These are phyloP conservation scores for Fusarium torreyae DNA, from an alignment of 2,329 filamentous ascomycete genomes.

Conservation along the genomic window DNA sequence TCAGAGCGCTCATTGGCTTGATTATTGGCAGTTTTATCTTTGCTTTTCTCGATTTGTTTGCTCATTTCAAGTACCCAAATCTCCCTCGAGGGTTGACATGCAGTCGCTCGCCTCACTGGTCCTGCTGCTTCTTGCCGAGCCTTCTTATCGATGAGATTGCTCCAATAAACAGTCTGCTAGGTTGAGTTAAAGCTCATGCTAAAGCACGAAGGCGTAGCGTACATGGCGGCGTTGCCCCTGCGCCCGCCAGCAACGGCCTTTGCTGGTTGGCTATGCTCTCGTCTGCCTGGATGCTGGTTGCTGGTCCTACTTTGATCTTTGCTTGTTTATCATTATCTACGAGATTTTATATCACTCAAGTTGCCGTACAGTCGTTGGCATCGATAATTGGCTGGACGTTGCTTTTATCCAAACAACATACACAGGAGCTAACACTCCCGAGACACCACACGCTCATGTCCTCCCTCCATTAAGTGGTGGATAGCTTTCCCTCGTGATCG, in stretches of 20 bases:
- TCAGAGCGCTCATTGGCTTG: slow-evolving; percentile 40
- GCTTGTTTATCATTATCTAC: slow-evolving; percentile 14
- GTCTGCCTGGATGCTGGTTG: slow-evolving; percentile 10
- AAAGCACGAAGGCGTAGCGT: slow-evolving; percentile 23
- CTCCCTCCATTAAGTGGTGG: slow-evolving; percentile 37
- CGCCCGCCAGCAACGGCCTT: slow-evolving; percentile 27
- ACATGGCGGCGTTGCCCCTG: slow-evolving; percentile 34
- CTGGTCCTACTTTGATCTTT: slow-evolving; percentile 15
- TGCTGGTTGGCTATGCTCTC: not conserved
- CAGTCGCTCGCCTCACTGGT: slow-evolving; percentile 32
- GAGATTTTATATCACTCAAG: slow-evolving; percentile 21
- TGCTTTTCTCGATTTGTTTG: not conserved
- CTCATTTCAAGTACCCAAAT: slow-evolving; percentile 1
- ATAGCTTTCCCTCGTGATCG: slow-evolving; percentile 40
- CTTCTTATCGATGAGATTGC: slow-evolving; percentile 32
- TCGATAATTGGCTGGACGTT: slow-evolving; percentile 14
- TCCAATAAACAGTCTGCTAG: slow-evolving; percentile 25
- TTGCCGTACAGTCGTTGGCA: slow-evolving; percentile 1
- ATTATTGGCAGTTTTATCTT: slow-evolving; percentile 13
- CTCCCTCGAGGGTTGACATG: slow-evolving; percentile 29
- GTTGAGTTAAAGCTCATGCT: slow-evolving; percentile 33
- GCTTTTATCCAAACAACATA: slow-evolving; percentile 3
- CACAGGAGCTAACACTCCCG: slow-evolving; percentile 15
- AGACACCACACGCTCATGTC: slow-evolving; percentile 34
- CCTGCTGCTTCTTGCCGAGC: slow-evolving; percentile 22